Evolutionary conservation across 73 alveolate species (phyloP).

Genomic region (Paramecium tetraurelia): DNA sequence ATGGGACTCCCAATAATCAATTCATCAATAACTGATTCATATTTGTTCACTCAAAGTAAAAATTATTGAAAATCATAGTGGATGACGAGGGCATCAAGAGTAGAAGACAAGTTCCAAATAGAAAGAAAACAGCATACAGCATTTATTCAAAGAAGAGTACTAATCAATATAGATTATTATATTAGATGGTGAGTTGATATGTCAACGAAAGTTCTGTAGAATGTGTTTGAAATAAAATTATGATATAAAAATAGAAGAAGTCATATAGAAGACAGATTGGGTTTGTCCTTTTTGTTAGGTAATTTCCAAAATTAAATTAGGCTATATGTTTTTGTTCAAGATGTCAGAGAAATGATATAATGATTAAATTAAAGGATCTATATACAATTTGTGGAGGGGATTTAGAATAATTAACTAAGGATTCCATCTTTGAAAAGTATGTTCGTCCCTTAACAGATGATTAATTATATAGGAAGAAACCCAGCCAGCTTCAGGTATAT

Average conservation of each 20-base stretch:
- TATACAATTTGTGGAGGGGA: conserved; percentile 44
- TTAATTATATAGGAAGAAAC: neutral
- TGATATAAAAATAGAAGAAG: neutral
- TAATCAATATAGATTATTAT: neutral
- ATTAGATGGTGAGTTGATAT: conserved; percentile 48
- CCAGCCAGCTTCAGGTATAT: neutral
- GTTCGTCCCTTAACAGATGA: conserved; percentile 4
- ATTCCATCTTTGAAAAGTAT: conserved; percentile 34
- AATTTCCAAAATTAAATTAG: neutral
- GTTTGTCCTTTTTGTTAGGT: conserved; percentile 54
- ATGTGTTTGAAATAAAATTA: conserved; percentile 27
- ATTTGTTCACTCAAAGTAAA: conserved; percentile 8
- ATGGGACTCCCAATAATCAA: conserved; percentile 34
- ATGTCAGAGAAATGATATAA: conserved; percentile 42
- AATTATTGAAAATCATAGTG: neutral
- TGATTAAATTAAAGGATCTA: conserved; percentile 34
- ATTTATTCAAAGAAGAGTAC: conserved; percentile 14
- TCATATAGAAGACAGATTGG: neutral
- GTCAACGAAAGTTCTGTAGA: conserved; percentile 39
- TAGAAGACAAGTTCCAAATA: conserved; percentile 25
- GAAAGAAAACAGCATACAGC: conserved; percentile 33
- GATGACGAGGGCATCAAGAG: conserved; percentile 38
- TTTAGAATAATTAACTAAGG: neutral
- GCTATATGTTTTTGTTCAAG: conserved; percentile 51
- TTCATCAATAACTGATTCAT: conserved; percentile 42